Evolutionary conservation across 176 grass and related monocot genomes (phyloP), one percentile per base, ranked within the genome.

Genomic region (maize (Zea mays)): DNA sequence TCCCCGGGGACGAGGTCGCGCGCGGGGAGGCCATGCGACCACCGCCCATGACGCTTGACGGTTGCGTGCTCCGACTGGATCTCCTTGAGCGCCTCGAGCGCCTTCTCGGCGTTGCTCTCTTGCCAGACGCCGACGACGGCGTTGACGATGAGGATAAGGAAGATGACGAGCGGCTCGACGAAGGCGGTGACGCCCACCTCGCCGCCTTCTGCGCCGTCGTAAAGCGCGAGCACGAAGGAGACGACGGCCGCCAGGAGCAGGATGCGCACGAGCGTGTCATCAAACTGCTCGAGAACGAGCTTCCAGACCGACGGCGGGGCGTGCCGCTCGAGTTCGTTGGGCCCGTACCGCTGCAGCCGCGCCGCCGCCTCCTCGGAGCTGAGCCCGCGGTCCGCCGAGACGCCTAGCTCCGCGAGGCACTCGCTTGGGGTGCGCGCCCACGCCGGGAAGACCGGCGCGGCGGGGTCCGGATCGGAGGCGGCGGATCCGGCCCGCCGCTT

Each of bases 101-200:
- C 92, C 88, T 99, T 99, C 86, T 96, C 96, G 41, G 96, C 96
- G 83, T 90, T 96, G 83, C 64, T 99, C 86, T 93, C 96, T 86
- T 99, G 96, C 96, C 96, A 99, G 45, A 99, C 96, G 47, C 96
- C 96, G 69, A 99, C 96, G 55, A 93, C 89, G 64, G 96, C 96
- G 87, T 99, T 99, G 72, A 99, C 86, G 73, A 99, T 88, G 43
- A 99, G 96, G 83, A 99, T 99, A 69, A 90, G 85, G 77, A 99
- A 80, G 71, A 99, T 99, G 69, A 99, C 96, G 72, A 95, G 79
- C 35, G 96, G 96, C 77, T 99, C 96, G 3, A 99, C 96, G 81
- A 94, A 99, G 61, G 91, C 92, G 41, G 89, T 93, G 42, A 90
- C 62, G 65, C 92, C 84, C 37, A 91, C 74, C 67, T 91, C 88